Conservation (phyloP, 768 basidiomycete species). For the Amanita inopinata region DNA sequence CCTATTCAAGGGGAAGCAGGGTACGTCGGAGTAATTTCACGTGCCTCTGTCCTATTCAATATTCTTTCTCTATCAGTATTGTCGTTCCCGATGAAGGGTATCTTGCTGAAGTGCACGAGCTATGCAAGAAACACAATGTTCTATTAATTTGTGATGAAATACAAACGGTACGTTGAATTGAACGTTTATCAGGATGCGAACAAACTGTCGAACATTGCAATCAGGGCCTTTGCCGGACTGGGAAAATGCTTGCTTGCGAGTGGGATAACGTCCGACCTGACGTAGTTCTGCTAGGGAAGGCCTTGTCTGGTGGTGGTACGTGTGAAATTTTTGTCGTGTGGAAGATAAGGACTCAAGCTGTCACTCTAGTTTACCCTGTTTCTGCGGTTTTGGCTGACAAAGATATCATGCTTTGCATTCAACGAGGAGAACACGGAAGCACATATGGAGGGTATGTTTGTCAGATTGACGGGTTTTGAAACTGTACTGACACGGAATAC, state of each 20-base stretch:
- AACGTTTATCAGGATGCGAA: slow-evolving; percentile 7
- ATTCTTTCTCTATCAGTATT: slow-evolving; percentile 48
- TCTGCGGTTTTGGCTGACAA: slow-evolving; percentile 88
- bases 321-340: slow-evolving; percentile 11
- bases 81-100: slow-evolving; percentile 89
- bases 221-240: slow-evolving; percentile 85
- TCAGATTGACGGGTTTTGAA: too few species aligned
- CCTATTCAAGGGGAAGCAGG: slow-evolving; percentile 99
- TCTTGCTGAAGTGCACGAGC: slow-evolving; percentile 59
- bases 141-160: slow-evolving; percentile 98
- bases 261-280: slow-evolving; percentile 87
- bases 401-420: slow-evolving; percentile 90
- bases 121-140: slow-evolving; percentile 90
- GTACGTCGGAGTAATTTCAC: slow-evolving; percentile 30
- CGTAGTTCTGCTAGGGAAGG: slow-evolving; percentile 89
- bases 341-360: background rate
- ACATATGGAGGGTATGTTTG: slow-evolving; percentile 92
- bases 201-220: background rate
- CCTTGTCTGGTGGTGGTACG: slow-evolving; percentile 88
- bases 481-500: too few species aligned
- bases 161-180: slow-evolving; percentile 69
- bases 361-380: slow-evolving; percentile 76
- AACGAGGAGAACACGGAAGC: slow-evolving; percentile 91
- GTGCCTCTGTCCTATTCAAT: slow-evolving; percentile 5
- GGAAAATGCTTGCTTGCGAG: slow-evolving; percentile 87